Base-by-base conservation (phyloP, 352 stramenopile genomes). In the Pythium grandisporangium region DNA sequence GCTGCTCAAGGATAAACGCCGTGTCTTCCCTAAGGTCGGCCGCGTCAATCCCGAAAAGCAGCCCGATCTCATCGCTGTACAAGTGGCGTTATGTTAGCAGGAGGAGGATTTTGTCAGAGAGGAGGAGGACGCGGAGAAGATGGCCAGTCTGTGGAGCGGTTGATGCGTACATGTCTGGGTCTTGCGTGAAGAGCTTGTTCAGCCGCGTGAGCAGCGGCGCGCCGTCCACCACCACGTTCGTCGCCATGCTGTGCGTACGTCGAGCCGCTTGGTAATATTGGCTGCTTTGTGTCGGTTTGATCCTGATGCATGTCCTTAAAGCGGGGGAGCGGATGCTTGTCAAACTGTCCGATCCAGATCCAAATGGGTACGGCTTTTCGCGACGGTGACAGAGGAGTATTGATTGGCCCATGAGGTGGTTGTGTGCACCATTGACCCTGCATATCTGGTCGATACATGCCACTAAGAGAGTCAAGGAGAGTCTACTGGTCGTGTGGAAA, bases 61-160 rank as follows among this genome's bases (percentile, higher is more conserved):
- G 51, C 0, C 79, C 79, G 16, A 89, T 72, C 42, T 92, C 79
- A 43, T 92, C 74, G 39, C 79, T 92, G 20, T 8, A 56, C 29
- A 42, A 30, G 27, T 5, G 14, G 10, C n/a, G n/a, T n/a, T n/a
- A n/a, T n/a, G n/a, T 20, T 17, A 44, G 19, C 22, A 30, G 29
- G 17, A 33, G 16, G 17, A 41, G 39, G 39, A 16, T 48, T 2
- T 4, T 6, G 2, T 17, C 8, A 13, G 10, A 10, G 27, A 21
- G 19, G 1, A 24, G 6, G 19, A 3, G 6, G 0, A 33, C n/a
- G 33, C 16, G 17, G 12, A 56, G 6, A 0, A 22, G 6, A 17
- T 21, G 32, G 20, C 21, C 8, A 17, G 1, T 1, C 1, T 40
- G 5, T 32, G 2, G 17, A 13, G 26, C 36, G 11, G 6, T 12